Evolutionary conservation across 768 basidiomycete species (phyloP).

Genomic region (Tubosaeta brunneosetosa): DNA sequence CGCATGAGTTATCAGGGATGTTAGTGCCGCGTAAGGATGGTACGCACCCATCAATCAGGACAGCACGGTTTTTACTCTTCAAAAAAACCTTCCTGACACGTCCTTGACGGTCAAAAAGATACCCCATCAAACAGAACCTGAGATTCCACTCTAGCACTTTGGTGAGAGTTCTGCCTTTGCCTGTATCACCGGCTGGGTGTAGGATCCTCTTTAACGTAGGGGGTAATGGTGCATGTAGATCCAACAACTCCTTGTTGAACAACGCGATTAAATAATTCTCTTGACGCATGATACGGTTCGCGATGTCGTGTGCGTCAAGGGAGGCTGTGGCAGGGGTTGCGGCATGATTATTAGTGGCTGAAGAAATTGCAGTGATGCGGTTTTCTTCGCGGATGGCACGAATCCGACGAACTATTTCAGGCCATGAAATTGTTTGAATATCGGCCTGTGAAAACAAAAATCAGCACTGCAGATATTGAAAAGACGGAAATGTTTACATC

Average conservation of each 20-base stretch:
- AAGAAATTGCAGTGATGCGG: constrained; percentile 83
- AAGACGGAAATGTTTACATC: constrained; percentile 55
- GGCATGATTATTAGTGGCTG: constrained; percentile 43
- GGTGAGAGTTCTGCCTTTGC: constrained; percentile 78
- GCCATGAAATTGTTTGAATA: constrained; percentile 97
- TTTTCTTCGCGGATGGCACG: constrained; percentile 88
- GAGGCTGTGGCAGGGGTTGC: constrained; percentile 73
- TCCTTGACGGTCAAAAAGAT: constrained; percentile 87
- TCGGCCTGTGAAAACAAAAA: constrained; percentile 65
- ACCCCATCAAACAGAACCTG: constrained; percentile 91
- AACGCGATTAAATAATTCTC: constrained; percentile 98
- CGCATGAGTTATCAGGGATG: constrained; percentile 1
- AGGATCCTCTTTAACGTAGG: constrained; percentile 48
- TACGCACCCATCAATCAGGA: constrained; percentile 79
- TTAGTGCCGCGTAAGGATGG: neutral
- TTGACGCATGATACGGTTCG: constrained; percentile 95
- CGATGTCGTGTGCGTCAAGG: constrained; percentile 96
- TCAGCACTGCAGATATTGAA: constrained; percentile 7
- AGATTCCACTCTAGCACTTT: constrained; percentile 96
- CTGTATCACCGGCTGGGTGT: constrained; percentile 40
- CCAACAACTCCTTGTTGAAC: constrained; percentile 94
- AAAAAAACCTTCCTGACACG: constrained; percentile 88
- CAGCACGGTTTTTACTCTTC: constrained; percentile 73
- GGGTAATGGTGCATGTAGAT: constrained; percentile 82
- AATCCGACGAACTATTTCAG: constrained; percentile 88